Evolutionary conservation across 164 flowering plant genomes (phyloP), one percentile per base, ranked within the genome.

Genomic region (Kalanchoe fedtschenkoi): DNA sequence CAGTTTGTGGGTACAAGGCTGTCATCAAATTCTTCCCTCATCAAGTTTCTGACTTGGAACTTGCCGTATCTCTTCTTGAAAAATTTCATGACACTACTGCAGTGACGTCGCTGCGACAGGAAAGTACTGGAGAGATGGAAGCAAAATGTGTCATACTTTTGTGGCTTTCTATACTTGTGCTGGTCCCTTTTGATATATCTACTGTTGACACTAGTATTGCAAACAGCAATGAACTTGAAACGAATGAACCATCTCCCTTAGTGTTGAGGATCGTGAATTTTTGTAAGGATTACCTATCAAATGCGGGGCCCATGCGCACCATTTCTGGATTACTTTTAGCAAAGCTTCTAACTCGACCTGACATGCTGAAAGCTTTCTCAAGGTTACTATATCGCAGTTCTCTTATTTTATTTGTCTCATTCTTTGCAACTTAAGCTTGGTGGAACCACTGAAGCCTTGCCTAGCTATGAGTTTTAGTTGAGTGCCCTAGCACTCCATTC

Each of bases 111-210:
- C 60, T 83, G 68, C 70, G 96, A 62, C 92, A 88, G 55, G 97
- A 90, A 71, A 93, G 97, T 72, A 84, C 97, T 13, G 98, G 98
- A 68, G 97, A 86, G 71, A 90, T 93, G 98, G 96, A 90, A 73
- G 82, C 92, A 34, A 79, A 93, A 71, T 93, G 97, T 71, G 81
- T 93, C 59, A 65, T 85, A 35, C 80, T 93, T 57, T 75, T 93
- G 63, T 93, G 99, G 97, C 95, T 93, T 62, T 90, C 86, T 7
- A 84, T 93, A 34, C 96, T 93, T 60, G 95, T 93, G 6, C 77
- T 90, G 82, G 81, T 93, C 75, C 99, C 99, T 24, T 93, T 93
- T 83, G 99, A 90, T 74, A 79, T 93, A 58, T 86, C 97, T 4
- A 78, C 92, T 43, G 88, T 93, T 73, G 99, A 93, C 72, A 77